These are phyloP conservation scores for Amesomyces nigricolor DNA, from an alignment of 2,329 filamentous ascomycete species.

Conservation along the genomic window DNA sequence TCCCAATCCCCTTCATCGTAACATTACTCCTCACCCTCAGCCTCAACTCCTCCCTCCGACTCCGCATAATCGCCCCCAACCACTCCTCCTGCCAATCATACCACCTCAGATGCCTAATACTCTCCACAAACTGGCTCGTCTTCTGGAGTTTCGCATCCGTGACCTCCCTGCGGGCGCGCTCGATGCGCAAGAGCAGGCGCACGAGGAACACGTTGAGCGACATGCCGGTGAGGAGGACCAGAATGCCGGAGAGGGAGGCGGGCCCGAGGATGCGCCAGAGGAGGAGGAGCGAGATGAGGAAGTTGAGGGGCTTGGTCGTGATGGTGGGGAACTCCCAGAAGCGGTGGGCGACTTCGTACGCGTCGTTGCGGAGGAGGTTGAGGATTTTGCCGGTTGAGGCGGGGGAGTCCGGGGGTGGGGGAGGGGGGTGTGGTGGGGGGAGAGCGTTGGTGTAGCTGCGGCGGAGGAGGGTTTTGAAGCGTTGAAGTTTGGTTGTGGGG, in stretches of 20 bases:
- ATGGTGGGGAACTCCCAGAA: conserved; percentile 85
- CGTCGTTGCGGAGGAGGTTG: conserved; percentile 77
- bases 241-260: conserved; percentile 67
- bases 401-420: conserved; percentile 32
- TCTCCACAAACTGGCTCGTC: conserved; percentile 80
- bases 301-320: conserved; percentile 67
- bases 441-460: conserved; percentile 11
- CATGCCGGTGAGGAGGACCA: conserved; percentile 65
- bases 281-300: conserved; percentile 67
- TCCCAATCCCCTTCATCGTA: conserved; percentile 57
- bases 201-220: conserved; percentile 63
- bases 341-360: conserved; percentile 73
- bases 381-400: conserved; percentile 88
- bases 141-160: conserved; percentile 76
- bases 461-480: conserved; percentile 15
- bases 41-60: conserved; percentile 61
- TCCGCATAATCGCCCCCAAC: conserved; percentile 63
- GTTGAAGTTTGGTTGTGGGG: conserved; percentile 8
- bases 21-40: conserved; percentile 59
- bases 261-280: conserved; percentile 77
- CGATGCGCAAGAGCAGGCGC: conserved; percentile 59
- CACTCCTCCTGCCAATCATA: conserved; percentile 78
- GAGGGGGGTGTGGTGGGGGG: conserved; percentile 22
- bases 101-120: conserved; percentile 74
- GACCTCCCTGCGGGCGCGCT: conserved; percentile 63